Evolutionary conservation across 2,329 filamentous ascomycete genomes (phyloP), one percentile per base, ranked within the genome.

Genomic region (Ophiostoma ulmi): DNA sequence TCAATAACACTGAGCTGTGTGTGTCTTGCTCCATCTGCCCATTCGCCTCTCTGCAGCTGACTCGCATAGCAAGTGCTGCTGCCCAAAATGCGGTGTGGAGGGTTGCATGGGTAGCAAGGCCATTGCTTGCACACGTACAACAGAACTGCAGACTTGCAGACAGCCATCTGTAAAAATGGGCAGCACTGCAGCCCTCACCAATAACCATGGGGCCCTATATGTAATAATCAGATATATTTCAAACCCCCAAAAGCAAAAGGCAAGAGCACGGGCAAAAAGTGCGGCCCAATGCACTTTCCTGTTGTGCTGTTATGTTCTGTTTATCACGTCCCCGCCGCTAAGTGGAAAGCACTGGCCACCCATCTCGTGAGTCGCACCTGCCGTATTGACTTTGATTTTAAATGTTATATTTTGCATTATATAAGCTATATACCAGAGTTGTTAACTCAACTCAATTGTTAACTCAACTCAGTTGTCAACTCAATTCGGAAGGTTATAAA

Each of bases 81-180:
- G 65, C 70, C 70, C 67, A 67, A 72, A 72, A 70, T 70, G 65
- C 68, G 68, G 70, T 72, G 70, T 72, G 65, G 58, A 63, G 58
- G 52, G 26, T 63, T 63, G 58, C 58, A 63, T 63, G 58, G 58
- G 58, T 26, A 63, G 58, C 58, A 63, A 58, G 52, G 52, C 52
- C 52, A 14, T 26, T 26, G 11, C n/a, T 58, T 26, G 52, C 39
- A 14, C 39, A 44, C 39, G 39, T 17, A 44, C 31, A 31, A 4
- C 31, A 31, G 31, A 31, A 31, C 31, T 31, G 31, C 44, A 44
- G 41, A 44, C 41, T 44, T 44, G 41, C 41, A 44, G 41, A 44
- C 7, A 48, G 44, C 17, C 44, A 58, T 26, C 52, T 58, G 52
- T 22, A 58, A 58, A 17, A 14, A 44, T 44, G 39, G 39, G 39